Conservation (phyloP, 2,329 filamentous ascomycete species). For the Ophiobolus disseminans region DNA sequence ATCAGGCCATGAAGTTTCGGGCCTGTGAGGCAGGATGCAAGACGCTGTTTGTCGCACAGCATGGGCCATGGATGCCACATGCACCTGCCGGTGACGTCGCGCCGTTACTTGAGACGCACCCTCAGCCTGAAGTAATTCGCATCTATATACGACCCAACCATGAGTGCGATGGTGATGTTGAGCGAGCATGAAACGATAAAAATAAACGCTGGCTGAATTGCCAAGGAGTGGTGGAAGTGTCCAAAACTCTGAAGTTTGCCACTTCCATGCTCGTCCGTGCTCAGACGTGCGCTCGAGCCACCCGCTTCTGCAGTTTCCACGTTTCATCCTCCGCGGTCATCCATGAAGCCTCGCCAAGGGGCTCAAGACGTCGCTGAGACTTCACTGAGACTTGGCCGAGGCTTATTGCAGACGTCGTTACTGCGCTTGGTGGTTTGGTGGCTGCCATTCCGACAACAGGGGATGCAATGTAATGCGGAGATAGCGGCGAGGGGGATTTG, state of each 20-base stretch:
- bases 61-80: background rate
- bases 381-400: conserved; percentile 24
- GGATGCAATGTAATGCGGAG: no score
- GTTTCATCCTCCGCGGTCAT: conserved; percentile 24
- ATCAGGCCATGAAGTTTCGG: conserved; percentile 3
- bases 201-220: background rate
- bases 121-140: no score
- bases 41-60: conserved; percentile 1
- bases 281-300: background rate
- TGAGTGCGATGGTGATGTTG: no score
- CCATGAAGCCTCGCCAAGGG: conserved; percentile 20
- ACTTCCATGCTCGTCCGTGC: no score
- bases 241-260: background rate
- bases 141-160: no score
- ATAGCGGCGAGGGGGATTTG: no score
- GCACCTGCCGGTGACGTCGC: no score
- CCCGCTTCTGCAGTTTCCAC: conserved; percentile 2
- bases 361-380: conserved; percentile 27
- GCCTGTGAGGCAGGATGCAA: conserved; percentile 1
- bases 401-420: conserved; percentile 15
- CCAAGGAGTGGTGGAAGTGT: background rate
- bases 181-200: no score
- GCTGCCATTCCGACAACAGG: background rate
- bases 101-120: no score
- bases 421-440: background rate